These are phyloP conservation scores for Phanerochaete carnosa DNA, from an alignment of 768 basidiomycete species.

Conservation along the genomic window DNA sequence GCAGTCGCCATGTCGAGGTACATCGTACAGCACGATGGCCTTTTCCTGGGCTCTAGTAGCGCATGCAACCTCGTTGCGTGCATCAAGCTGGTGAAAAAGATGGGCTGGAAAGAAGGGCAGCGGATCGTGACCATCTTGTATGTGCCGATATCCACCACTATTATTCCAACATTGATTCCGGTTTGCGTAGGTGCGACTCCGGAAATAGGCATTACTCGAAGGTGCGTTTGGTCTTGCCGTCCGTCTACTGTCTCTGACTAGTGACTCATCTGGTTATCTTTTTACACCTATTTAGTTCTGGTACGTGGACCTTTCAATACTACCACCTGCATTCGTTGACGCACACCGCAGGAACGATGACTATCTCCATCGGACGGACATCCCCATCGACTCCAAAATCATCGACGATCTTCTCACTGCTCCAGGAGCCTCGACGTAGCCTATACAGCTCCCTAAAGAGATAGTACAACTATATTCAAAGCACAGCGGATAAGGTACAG, in stretches of 20 bases:
- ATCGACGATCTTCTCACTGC: constrained; percentile 35
- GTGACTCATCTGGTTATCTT: neutral
- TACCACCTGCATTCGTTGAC: neutral
- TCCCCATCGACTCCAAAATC: constrained; percentile 38
- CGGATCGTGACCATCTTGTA: constrained; percentile 85
- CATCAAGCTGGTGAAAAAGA: constrained; percentile 69
- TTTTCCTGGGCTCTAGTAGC: constrained; percentile 94
- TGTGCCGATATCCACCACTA: constrained; percentile 19
- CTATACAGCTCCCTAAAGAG: neutral
- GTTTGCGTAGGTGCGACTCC: constrained; percentile 72
- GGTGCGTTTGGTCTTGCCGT: constrained; percentile 39
- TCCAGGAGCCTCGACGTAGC: neutral
- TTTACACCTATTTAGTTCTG: constrained; percentile 40
- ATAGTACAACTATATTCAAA: neutral
- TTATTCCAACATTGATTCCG: neutral
- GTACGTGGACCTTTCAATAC: constrained; percentile 28
- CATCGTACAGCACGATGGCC: constrained; percentile 84
- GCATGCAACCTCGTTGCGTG: constrained; percentile 96
- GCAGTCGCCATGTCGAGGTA: constrained; percentile 96
- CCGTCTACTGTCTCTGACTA: neutral
- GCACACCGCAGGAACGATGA: constrained; percentile 44
- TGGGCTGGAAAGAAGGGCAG: constrained; percentile 66
- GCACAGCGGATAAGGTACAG: constrained; percentile 4
- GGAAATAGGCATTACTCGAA: constrained; percentile 92
- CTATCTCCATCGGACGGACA: constrained; percentile 40